Base-by-base conservation (phyloP, 176 grass and related monocot species). In the Lolium perenne region DNA sequence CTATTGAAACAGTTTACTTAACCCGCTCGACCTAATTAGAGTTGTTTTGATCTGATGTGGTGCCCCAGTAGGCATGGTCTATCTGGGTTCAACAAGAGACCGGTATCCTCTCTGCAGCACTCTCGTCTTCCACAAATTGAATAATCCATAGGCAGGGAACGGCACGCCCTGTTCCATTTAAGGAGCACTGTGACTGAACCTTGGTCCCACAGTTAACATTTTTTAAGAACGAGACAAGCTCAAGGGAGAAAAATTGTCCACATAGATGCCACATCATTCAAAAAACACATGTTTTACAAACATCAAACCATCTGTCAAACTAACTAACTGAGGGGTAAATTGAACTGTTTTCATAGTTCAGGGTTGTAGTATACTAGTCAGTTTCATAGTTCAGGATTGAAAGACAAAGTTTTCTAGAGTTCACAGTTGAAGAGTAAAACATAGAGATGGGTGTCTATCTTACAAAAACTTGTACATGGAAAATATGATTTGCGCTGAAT, bases 401-500 rank as follows among this genome's bases (percentile, higher is more conserved):
- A 73, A 73, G 11, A 46, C 69, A 6, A 43, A 47, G 40, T 73
- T 72, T 72, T 47, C 41, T 71, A 25, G 71, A 48, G 43, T 73
- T 73, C 71, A 20, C 20, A 14, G n/a, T 72, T 72, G 69, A 72
- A 72, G n/a, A 72, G 41, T 13, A 12, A 56, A 74, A 81, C 46
- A 81, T 65, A 14, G 18, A 87, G 18, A 87, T 51, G 69, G 62
- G 74, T 75, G 25, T 43, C 26, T 80, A 23, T 81, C 32, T 48
- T 87, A 81, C 56, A 86, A 79, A 63, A 81, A 29, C 46, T 76
- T 38, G 45, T 62, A 77, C 18, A 72, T 54, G 71, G 18, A 82
- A 54, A 67, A 45, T 78, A 10, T 45, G 23, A 62, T 38, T 43
- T 55, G 7, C 3, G 26, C n/a, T 76, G 72, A 40, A 62, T 40